phyloP scores from a whole-genome alignment of 179 eudicot species.

The Camellia oleifera region DNA sequence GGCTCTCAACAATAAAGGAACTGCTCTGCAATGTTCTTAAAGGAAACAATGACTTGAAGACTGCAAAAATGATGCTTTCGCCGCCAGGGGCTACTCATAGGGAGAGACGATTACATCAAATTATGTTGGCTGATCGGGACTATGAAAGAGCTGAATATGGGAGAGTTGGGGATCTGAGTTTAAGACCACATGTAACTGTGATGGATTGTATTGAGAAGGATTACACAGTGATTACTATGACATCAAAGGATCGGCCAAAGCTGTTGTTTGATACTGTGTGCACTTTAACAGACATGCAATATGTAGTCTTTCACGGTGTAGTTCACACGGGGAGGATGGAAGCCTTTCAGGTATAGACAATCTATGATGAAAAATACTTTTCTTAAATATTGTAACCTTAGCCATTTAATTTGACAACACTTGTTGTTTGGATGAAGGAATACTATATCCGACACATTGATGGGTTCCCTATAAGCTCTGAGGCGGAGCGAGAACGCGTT shows the following conservation, averaged over 20 bases:
- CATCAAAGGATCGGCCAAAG: constrained; percentile 81
- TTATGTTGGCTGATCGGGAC: constrained; percentile 86
- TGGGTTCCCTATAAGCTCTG: constrained; percentile 69
- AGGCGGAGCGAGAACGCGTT: constrained; percentile 79
- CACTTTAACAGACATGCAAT: constrained; percentile 89
- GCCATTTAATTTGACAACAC: neutral
- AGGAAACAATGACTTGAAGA: constrained; percentile 55
- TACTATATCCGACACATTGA: constrained; percentile 85
- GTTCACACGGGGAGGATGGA: constrained; percentile 56
- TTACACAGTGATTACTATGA: constrained; percentile 72
- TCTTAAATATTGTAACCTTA: neutral
- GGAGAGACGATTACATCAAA: constrained; percentile 84
- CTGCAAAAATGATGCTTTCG: constrained; percentile 60
- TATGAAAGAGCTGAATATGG: constrained; percentile 39
- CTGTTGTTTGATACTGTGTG: constrained; percentile 78
- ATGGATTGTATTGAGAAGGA: constrained; percentile 65
- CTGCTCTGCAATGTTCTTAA: constrained; percentile 64
- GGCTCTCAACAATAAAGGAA: constrained; percentile 51
- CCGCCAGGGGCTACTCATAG: constrained; percentile 58
- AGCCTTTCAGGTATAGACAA: constrained; percentile 67
- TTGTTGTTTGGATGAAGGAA: constrained; percentile 44
- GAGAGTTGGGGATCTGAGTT: constrained; percentile 25
- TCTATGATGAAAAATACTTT: neutral
- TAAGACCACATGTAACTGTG: constrained; percentile 50
- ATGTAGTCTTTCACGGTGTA: constrained; percentile 88